Evolutionary conservation across 2,329 filamentous ascomycete genomes (phyloP).

Genomic region (Dothistroma pini): DNA sequence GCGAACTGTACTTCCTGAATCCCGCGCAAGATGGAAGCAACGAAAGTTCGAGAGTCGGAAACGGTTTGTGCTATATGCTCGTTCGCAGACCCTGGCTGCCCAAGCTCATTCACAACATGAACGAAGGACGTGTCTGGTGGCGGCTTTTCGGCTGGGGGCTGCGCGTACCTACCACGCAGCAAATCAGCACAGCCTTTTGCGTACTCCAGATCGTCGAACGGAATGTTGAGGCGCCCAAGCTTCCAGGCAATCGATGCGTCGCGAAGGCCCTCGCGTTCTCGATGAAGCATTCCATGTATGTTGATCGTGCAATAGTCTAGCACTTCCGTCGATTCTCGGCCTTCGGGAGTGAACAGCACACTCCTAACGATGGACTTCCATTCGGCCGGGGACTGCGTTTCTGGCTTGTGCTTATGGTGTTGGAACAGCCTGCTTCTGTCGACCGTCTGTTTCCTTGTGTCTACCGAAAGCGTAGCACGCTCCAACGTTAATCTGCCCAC

Average conservation of each 20-base stretch:
- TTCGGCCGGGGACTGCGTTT: constrained; percentile 73
- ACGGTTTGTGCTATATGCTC: constrained; percentile 75
- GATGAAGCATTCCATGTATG: constrained; percentile 85
- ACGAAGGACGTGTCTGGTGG: constrained; percentile 60
- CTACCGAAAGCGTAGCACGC: constrained; percentile 78
- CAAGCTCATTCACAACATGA: constrained; percentile 71
- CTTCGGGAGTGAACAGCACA: constrained; percentile 82
- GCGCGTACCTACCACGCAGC: constrained; percentile 41
- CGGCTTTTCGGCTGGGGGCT: constrained; percentile 30
- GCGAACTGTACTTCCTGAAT: constrained; percentile 97
- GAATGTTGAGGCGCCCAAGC: constrained; percentile 82
- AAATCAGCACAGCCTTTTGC: constrained; percentile 56
- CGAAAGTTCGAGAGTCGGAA: constrained; percentile 88
- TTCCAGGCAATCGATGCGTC: constrained; percentile 90
- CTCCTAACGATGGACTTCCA: constrained; percentile 88
- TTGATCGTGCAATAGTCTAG: constrained; percentile 86
- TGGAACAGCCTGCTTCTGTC: constrained; percentile 87
- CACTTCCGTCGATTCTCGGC: constrained; percentile 78
- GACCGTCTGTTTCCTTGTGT: constrained; percentile 87
- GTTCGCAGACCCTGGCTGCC: constrained; percentile 61
- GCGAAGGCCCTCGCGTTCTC: constrained; percentile 77
- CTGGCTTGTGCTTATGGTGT: constrained; percentile 63
- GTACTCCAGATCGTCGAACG: constrained; percentile 76
- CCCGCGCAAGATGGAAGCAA: constrained; percentile 82
- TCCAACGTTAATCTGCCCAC: constrained; percentile 84